Evolutionary conservation across 2,329 filamentous ascomycete species (phyloP).

Genomic region (Magnaporthiopsis poae): DNA sequence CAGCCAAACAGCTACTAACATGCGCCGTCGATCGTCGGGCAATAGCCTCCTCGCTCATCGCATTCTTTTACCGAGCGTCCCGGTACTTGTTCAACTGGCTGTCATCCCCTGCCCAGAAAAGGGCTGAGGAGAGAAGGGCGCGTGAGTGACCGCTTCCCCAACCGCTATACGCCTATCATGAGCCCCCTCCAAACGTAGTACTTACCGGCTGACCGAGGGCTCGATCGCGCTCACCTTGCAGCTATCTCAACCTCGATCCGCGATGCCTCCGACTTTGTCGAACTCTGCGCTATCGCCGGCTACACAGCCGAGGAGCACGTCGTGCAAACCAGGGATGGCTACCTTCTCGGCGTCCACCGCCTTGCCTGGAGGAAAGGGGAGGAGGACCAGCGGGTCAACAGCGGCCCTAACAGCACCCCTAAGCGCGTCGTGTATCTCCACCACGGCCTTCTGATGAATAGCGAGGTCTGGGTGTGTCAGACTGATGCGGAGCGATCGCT

Average conservation of each 20-base stretch:
- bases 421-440: slow-evolving; percentile 91
- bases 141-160: slow-evolving; percentile 27
- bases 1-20: too few relatives aligned
- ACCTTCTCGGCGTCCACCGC: slow-evolving; percentile 79
- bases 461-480: slow-evolving; percentile 92
- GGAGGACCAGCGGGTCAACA: slow-evolving; percentile 68
- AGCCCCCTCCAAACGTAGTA: slow-evolving; percentile 29
- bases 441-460: slow-evolving; percentile 96
- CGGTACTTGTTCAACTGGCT: slow-evolving; percentile 73
- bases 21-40: background rate
- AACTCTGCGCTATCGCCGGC: slow-evolving; percentile 83
- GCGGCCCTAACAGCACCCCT: slow-evolving; percentile 53
- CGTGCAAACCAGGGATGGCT: slow-evolving; percentile 87
- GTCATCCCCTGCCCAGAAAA: slow-evolving; percentile 58
- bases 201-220: background rate
- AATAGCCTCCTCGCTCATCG: slow-evolving; percentile 66
- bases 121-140: slow-evolving; percentile 58
- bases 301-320: slow-evolving; percentile 95
- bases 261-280: slow-evolving; percentile 81
- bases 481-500: slow-evolving; percentile 78
- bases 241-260: slow-evolving; percentile 67
- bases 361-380: slow-evolving; percentile 76
- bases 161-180: background rate
- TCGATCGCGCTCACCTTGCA: slow-evolving; percentile 45
- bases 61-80: slow-evolving; percentile 72